Percentiles rank a stretch among this genome's conserved stretches.
Evolutionary conservation across 73 alveolate species (phyloP).

Genomic region (Durusdinium trenchii): DNA sequence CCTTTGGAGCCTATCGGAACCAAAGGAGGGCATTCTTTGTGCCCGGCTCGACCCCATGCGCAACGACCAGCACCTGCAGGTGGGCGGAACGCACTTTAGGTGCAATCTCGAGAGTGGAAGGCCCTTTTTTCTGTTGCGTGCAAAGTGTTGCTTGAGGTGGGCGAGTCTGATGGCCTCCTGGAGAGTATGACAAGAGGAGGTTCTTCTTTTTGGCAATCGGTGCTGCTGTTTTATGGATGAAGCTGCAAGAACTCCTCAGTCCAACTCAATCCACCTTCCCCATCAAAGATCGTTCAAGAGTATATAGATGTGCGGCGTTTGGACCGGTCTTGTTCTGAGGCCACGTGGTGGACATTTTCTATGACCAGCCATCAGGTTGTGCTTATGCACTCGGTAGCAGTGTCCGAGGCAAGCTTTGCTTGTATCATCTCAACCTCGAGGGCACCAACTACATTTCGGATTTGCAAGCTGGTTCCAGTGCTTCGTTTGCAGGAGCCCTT

Average conservation of each 20-base stretch:
- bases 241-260: background rate
- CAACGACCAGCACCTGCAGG: constrained; percentile 37
- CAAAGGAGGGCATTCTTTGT: constrained; percentile 50
- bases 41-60: constrained; percentile 44
- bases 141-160: background rate
- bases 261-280: too few relatives aligned
- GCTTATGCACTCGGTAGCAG: constrained; percentile 50
- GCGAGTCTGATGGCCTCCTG: constrained; percentile 26
- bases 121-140: background rate
- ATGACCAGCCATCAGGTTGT: constrained; percentile 18
- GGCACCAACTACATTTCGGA: constrained; percentile 49
- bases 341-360: constrained; percentile 43
- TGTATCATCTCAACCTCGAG: constrained; percentile 86
- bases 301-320: too few relatives aligned
- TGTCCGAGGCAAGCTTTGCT: constrained; percentile 19
- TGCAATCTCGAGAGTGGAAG: background rate
- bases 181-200: background rate
- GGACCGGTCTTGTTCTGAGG: too few relatives aligned
- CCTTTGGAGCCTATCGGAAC: constrained; percentile 42
- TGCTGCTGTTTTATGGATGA: background rate
- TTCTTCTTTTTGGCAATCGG: background rate
- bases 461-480: background rate
- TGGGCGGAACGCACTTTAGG: background rate
- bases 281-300: too few relatives aligned
- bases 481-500: background rate